Evolutionary conservation across 2,329 filamentous ascomycete species (phyloP).

Genomic region (Pseudogymnoascus sp.): DNA sequence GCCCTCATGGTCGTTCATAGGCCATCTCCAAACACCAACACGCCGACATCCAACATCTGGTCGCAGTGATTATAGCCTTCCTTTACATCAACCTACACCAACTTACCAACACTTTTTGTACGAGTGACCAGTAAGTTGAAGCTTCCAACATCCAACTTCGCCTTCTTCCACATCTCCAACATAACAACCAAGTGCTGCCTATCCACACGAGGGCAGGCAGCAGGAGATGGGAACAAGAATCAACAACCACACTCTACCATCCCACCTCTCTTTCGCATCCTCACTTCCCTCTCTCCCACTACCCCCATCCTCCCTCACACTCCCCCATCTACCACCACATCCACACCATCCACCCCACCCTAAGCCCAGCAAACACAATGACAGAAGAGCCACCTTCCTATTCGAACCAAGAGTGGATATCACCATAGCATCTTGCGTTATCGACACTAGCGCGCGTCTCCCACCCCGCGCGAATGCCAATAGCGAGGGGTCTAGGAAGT

Average conservation of each 20-base stretch:
- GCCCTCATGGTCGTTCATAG: not conserved
- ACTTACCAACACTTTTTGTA: not conserved
- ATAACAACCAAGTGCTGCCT: not conserved
- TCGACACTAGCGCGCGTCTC: not conserved
- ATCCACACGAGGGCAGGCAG: not conserved
- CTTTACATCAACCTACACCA: not conserved
- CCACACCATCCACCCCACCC: not conserved
- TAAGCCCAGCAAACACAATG: not conserved
- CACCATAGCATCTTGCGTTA: not conserved
- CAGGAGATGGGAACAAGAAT: not conserved
- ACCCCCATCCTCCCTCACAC: not conserved
- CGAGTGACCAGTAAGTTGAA: not conserved
- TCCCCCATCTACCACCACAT: not conserved
- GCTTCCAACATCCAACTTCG: not conserved
- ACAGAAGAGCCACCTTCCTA: not conserved
- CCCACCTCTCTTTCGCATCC: not conserved
- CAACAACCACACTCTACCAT: not conserved
- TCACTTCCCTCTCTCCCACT: not conserved
- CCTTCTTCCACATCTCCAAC: not conserved
- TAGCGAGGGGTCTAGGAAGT: not conserved
- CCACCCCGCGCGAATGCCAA: not conserved
- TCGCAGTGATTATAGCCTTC: not conserved
- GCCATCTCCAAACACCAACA: not conserved
- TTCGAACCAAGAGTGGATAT: not conserved
- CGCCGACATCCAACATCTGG: not conserved